Evolutionary conservation across 1,284 basidiomycete genomes (phyloP).

Genomic region (Ustanciosporium gigantosporum): DNA sequence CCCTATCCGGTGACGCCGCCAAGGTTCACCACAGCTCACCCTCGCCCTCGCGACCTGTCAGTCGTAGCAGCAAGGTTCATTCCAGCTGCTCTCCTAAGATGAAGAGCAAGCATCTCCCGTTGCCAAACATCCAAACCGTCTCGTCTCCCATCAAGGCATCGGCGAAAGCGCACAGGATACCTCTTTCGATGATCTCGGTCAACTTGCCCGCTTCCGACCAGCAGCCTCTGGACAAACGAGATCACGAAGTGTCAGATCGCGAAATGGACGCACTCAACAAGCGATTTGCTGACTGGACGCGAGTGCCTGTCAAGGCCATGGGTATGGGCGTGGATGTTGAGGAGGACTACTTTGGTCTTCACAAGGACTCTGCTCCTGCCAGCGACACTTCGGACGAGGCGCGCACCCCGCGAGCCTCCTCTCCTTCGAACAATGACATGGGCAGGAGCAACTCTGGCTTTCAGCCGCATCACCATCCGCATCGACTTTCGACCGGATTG

Average conservation of each 20-base stretch:
- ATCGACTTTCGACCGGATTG: background rate
- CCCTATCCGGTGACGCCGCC: background rate
- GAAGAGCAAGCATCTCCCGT: conserved; percentile 26
- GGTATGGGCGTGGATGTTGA: background rate
- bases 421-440: conserved; percentile 8
- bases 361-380: conserved; percentile 3
- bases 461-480: too few species aligned
- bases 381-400: conserved; percentile 39
- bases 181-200: conserved; percentile 21
- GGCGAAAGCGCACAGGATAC: conserved; percentile 22
- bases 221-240: conserved; percentile 6
- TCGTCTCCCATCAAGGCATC: conserved; percentile 8
- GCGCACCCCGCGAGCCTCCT: conserved; percentile 27
- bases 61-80: conserved; percentile 13
- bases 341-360: background rate
- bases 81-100: conserved; percentile 32
- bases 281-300: conserved; percentile 28
- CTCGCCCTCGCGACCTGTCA: background rate
- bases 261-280: conserved; percentile 37
- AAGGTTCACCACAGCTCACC: background rate
- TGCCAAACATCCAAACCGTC: conserved; percentile 20
- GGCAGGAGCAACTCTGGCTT: too few species aligned
- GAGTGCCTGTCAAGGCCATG: background rate
- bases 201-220: conserved; percentile 26
- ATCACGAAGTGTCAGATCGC: conserved; percentile 9